These are phyloP conservation scores for Parascedosporium putredinis DNA, from an alignment of 2,329 filamentous ascomycete species.

Conservation along the genomic window DNA sequence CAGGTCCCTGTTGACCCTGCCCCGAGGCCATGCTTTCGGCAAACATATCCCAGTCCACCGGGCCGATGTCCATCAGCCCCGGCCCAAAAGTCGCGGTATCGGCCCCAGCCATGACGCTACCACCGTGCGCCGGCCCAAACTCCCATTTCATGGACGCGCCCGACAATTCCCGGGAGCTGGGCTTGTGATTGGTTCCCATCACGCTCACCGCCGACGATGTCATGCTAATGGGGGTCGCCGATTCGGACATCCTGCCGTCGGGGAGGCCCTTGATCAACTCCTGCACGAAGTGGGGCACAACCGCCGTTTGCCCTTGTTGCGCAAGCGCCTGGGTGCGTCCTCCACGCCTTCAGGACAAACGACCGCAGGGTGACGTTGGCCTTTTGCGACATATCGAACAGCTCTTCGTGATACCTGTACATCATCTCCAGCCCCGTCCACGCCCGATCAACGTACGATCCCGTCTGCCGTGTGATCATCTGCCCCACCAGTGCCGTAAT, in stretches of 20 bases:
- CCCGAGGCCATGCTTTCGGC: slow-evolving; percentile 4
- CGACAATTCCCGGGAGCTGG: not conserved
- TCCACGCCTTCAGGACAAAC: slow-evolving; percentile 33
- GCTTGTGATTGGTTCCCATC: not conserved
- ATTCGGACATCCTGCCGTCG: slow-evolving; percentile 1
- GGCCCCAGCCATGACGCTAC: not conserved
- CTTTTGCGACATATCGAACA: slow-evolving; percentile 32
- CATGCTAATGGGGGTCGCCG: not conserved
- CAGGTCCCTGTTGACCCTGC: not conserved
- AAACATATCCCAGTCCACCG: slow-evolving; percentile 8
- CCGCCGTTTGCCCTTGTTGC: slow-evolving; percentile 9
- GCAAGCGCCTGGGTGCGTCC: slow-evolving; percentile 24
- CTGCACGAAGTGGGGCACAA: not conserved
- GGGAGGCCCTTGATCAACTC: slow-evolving; percentile 1
- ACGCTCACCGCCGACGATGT: not conserved
- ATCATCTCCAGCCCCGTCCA: slow-evolving; percentile 37
- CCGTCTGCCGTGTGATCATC: slow-evolving; percentile 36
- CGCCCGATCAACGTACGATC: slow-evolving; percentile 40
- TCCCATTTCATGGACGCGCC: not conserved
- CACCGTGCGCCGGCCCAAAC: not conserved
- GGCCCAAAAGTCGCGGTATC: not conserved
- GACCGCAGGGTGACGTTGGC: slow-evolving; percentile 27
- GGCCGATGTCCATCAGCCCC: slow-evolving; percentile 3
- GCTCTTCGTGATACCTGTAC: slow-evolving; percentile 38
- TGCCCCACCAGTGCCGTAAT: slow-evolving; percentile 45